Base-by-base conservation (phyloP, 1,284 basidiomycete genomes). In the Ceratobasidium sp. region DNA sequence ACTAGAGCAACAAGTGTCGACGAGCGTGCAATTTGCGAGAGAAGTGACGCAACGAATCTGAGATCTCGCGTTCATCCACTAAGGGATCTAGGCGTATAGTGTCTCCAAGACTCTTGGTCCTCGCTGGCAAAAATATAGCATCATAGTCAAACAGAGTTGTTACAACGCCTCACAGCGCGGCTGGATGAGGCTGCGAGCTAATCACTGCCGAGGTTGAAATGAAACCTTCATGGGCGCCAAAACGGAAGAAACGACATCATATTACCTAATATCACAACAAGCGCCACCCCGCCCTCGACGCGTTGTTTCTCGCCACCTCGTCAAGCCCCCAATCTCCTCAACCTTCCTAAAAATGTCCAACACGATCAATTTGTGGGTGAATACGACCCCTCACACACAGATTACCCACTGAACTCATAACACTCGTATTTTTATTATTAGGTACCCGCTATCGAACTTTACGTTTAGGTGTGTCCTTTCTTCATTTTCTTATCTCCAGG, bases 401-500 rank as follows among this genome's bases (percentile, higher is more conserved):
- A 33, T 4, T 33, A 33, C 33, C 33, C 33, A 33, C 33, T 33
- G 2, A 33, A 33, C 33, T 33, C 4, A 33, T 33, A 33, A 33
- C 4, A 33, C 33, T 33, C 33, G 33, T 33, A 2, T 33, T 1
- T 33, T 33, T 33, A 1, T 33, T 33, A 2, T 33, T 58, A 94
- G 93, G 13, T 94, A 95, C 81, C 94, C 94, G 0, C 88, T 95
- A n/a, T 95, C 94, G 51, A 95, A 95, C 83, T 95, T 95, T 83
- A 95, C 94, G 13, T 95, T 95, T 86, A 95, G 94, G 90, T 90
- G 42, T 12, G 85, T 79, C 53, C 46, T 49, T 63, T 15, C 55
- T 46, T 44, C 12, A n/a, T 63, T 42, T 58, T n/a, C 51, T 42
- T 69, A 42, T 53, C 60, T 69, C 46, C 44, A 18, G 3, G n/a